These are phyloP conservation scores for Penicillium diatomitis DNA, from an alignment of 495 filamentous ascomycete species.

Conservation along the genomic window DNA sequence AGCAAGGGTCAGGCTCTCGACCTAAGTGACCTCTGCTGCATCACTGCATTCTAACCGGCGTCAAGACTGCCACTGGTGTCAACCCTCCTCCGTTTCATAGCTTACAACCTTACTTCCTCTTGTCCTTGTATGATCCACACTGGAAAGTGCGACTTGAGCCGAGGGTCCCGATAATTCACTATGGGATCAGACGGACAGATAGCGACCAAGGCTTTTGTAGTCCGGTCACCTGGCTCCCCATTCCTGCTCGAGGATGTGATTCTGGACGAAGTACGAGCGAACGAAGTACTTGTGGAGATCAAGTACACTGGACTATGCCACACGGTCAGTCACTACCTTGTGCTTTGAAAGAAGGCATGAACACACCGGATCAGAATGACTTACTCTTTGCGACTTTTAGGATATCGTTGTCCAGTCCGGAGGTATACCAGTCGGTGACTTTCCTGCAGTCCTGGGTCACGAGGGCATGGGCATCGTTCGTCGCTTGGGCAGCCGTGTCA, in stretches of 20 bases:
- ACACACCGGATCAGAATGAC: too few relatives aligned
- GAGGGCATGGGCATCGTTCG: constrained; percentile 44
- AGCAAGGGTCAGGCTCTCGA: too few relatives aligned
- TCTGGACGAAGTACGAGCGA: constrained; percentile 17
- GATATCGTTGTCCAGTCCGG: constrained; percentile 29
- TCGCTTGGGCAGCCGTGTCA: constrained; percentile 32
- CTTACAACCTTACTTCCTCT: too few relatives aligned
- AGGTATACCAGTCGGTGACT: constrained; percentile 21
- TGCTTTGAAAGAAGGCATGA: background rate
- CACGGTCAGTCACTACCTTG: constrained; percentile 12
- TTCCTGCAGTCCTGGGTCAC: constrained; percentile 40
- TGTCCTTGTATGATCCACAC: too few relatives aligned
- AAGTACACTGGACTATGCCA: constrained; percentile 28
- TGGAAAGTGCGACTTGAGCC: too few relatives aligned
- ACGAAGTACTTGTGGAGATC: constrained; percentile 27
- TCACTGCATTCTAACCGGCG: too few relatives aligned
- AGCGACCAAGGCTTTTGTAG: constrained; percentile 21
- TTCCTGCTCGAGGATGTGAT: constrained; percentile 22
- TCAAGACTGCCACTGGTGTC: too few relatives aligned
- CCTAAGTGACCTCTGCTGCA: too few relatives aligned
- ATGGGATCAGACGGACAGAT: constrained; percentile 15
- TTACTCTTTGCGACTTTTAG: constrained; percentile 1
- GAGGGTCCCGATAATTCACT: background rate
- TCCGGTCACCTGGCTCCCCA: constrained; percentile 14
- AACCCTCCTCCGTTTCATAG: too few relatives aligned